Base-by-base conservation (phyloP, 108 stramenopile species). In the Skeletonema potamos region DNA sequence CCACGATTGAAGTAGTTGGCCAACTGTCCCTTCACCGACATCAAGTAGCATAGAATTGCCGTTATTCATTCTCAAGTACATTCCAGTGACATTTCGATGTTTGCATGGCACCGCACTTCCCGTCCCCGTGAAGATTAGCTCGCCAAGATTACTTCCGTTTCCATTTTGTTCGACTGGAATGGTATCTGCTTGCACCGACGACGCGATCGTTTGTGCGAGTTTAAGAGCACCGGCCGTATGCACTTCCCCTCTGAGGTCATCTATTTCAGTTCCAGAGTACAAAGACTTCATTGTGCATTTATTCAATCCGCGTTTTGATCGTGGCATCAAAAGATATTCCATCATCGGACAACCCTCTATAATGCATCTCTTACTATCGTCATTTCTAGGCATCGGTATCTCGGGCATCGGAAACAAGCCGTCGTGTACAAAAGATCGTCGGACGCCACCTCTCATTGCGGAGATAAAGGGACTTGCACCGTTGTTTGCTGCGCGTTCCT, bases 31-130 rank as follows among this genome's bases (percentile, higher is more conserved):
- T 84, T 98, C 99, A 3, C 99, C 99, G 27, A 85, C 87, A 72
- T 99, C 98, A 24, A 98, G 72, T 27, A 99, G 83, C 46, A 98
- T 84, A 11, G 75, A 64, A 28, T 88, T 84, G 36, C 84, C 81
- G 60, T 83, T 83, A 22, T 76, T 56, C 81, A 83, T 82, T 54
- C 78, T 62, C 27, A 97, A 54, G 51, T 86, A 86, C 36, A 96
- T 96, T 11, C 95, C 96, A 13, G 95, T 94, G 58, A 98, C 97
- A 84, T 98, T 98, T 27, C 99, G 85, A 69, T 98, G 92, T 74
- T 99, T 99, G 72, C 97, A 97, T 12, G 99, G 99, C 2, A 98
- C 76, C 17, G 99, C 99, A 15, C 92, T 96, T 1, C 97, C 97
- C 5, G 99, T 99, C n/a, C 99, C 99, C 7, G 97, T 88, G 55